Base-by-base conservation (phyloP, 352 stramenopile species). In the Globisporangium sylvaticum region DNA sequence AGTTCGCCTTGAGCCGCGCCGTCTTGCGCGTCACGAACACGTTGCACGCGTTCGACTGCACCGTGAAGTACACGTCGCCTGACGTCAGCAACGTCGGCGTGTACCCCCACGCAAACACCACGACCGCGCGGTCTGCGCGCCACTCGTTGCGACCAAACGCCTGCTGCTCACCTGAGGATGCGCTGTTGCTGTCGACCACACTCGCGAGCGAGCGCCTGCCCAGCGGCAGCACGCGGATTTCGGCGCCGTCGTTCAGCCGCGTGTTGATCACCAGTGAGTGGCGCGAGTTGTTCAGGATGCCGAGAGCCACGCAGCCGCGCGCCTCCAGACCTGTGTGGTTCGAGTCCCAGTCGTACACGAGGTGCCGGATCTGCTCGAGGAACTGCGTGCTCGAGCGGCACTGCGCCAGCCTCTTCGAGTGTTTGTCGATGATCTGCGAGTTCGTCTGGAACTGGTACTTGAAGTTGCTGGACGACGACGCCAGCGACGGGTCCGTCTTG, bases 41-140 rank as follows among this genome's bases (percentile, higher is more conserved):
- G 53, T 87, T 91, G 71, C 87, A 95, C 4, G 86, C 88, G 60
- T 94, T 95, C 24, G 83, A 94, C 59, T 90, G 82, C 18, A 94
- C 75, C 1, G 80, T 90, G 42, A 95, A 91, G 66, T 92, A 92
- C 14, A 95, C 83, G 31, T 95, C 87, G 9, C 88, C 86, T 15
- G 84, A 91, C 32, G 88, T 94, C 34, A 95, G 69, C 29, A 93
- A 63, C 34, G 88, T 94, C 34, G 88, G 88, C 10, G 87, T 95
- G 74, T 95, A 95, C 24, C 88, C 88, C 66, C 86, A 95, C 10
- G 86, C 88, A 67, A 95, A 93, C 24, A 94, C 73, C 31, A 95
- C 79, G 27, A 94, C 58, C 1, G 77, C 73, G 29, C 88, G 88
- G 32, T 95, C 87, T 0, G 80, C 67, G 25, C 83, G 59, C 88